Evolutionary conservation across 192 early-diverging fungal species (phyloP), one percentile per base, ranked within the genome.

Genomic region (Coemansia sp.): DNA sequence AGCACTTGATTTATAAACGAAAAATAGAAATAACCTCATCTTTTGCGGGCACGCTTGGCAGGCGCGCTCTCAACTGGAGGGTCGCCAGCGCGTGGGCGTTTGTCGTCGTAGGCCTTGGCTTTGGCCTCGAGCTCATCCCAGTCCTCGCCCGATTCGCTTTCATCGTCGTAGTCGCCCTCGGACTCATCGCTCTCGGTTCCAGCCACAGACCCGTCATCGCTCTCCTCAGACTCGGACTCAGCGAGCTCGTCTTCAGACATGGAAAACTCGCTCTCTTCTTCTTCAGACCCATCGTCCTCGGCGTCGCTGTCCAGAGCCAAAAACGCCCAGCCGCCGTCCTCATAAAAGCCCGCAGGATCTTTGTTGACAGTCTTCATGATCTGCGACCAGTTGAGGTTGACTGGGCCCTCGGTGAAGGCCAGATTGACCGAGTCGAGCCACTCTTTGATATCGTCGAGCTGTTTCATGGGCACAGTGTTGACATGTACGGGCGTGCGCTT

Each of bases 331-430:
- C 94, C 95, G 62, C 94, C 94, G 35, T 94, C 88, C 51, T 81
- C 73, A 75, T 92, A 99, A 73, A 99, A 99, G 32, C 85, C 89
- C 4, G 85, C 89, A 0, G 97, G 95, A 68, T 98, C 92, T 55
- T 92, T 87, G 73, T 91, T 91, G 32, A 99, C 87, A 0, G 95
- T 98, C 79, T 97, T 99, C 97, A 99, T 99, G 77, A 99, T 99
- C 71, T 88, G 88, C 5, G 88, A 64, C 97, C 97, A 99, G 75
- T 90, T 92, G 61, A 98, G 83, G 69, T 96, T 96, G 65, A 94
- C 89, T 4, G 92, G 92, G 23, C 96, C 96, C 71, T 99, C 96
- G 11, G 88, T 91, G 74, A 92, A 95, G 5, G 89, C 84, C 59
- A 99, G 86, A 68, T 99, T 94, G 65, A 95, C 88, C 22, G 92